phyloP scores from a whole-genome alignment of 129 eudicot genomes.

The Ambrosia trifida region DNA sequence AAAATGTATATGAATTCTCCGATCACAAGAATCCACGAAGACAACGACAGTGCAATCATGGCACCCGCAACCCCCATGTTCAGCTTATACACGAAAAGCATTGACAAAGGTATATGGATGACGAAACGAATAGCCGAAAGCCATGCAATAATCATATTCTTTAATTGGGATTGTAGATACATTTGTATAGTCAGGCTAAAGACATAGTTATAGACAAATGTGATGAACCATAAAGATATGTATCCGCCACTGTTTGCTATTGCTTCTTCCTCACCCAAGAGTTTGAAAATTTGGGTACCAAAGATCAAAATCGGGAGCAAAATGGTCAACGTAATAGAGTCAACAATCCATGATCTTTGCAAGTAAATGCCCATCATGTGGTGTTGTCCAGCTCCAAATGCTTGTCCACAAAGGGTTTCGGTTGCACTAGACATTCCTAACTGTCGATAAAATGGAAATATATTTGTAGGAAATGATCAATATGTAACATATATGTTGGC shows the following conservation, averaged over 20 bases:
- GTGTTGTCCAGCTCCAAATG: constrained; percentile 67
- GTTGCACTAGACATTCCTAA: no score
- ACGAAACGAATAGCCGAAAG: constrained; percentile 42
- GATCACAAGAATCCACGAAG: constrained; percentile 55
- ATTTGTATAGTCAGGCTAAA: constrained; percentile 63
- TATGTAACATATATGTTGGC: neutral
- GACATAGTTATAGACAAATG: constrained; percentile 50
- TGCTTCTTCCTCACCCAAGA: constrained; percentile 50
- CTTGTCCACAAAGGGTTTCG: constrained; percentile 63
- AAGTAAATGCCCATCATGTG: constrained; percentile 75
- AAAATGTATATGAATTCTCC: constrained; percentile 62
- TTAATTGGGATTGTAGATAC: constrained; percentile 68
- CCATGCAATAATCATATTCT: constrained; percentile 60
- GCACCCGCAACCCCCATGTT: constrained; percentile 52
- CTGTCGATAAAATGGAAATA: no score
- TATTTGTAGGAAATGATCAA: neutral
- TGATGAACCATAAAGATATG: constrained; percentile 50
- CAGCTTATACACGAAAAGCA: constrained; percentile 42
- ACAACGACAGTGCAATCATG: constrained; percentile 45
- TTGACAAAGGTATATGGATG: constrained; percentile 52
- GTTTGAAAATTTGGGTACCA: constrained; percentile 41
- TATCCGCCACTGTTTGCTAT: constrained; percentile 35
- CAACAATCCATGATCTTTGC: constrained; percentile 74
- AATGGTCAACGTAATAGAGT: constrained; percentile 47
- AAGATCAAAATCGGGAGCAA: constrained; percentile 60